Base-by-base conservation (phyloP, 768 basidiomycete genomes). In the Phylloporus arenicola region DNA sequence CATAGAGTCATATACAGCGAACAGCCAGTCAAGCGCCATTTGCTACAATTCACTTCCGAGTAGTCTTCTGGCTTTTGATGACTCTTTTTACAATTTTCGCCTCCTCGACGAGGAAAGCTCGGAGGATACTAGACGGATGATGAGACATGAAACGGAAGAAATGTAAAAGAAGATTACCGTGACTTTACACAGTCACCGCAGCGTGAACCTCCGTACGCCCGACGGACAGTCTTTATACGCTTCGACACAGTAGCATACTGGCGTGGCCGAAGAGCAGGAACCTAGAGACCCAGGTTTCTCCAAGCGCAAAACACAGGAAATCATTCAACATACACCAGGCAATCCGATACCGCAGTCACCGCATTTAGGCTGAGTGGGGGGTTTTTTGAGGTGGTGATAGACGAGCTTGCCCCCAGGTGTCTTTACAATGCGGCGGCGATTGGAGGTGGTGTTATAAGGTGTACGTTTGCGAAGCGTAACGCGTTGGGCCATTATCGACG, bases 61-160 rank as follows among this genome's bases (percentile, higher is more conserved):
- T 10, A 29, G 63, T 59, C 54, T 62, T 68, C 70, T 81, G 91
- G 67, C 87, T 86, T 79, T 96, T 96, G 80, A 97, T 93, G 61
- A 98, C 95, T 75, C 83, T 87, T 86, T 99, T 99, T 68, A 99
- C 96, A 63, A 99, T 98, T 80, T 98, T 98, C 40, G 96, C 96
- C 78, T 99, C 96, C 79, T 98, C 96, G 35, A 99, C 90, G 53
- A 99, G 75, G 85, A 99, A 99, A 56, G 96, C 93, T 53, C 96
- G 90, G 61, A 98, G 86, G 62, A 99, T 94, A 56, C 96, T 97
- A 20, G 6, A 35, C 17, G 6, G 30, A 34, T 19, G 11, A 19
- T 45, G 16, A 52, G 27, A 49, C 6, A n/a, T 22, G 19, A 11
- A 34, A 43, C 35, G 12, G 20, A 43, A n/a, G 50, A n/a, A 24